These are phyloP conservation scores for Globisporangium emineosum DNA, from an alignment of 352 stramenopile species.

Conservation along the genomic window DNA sequence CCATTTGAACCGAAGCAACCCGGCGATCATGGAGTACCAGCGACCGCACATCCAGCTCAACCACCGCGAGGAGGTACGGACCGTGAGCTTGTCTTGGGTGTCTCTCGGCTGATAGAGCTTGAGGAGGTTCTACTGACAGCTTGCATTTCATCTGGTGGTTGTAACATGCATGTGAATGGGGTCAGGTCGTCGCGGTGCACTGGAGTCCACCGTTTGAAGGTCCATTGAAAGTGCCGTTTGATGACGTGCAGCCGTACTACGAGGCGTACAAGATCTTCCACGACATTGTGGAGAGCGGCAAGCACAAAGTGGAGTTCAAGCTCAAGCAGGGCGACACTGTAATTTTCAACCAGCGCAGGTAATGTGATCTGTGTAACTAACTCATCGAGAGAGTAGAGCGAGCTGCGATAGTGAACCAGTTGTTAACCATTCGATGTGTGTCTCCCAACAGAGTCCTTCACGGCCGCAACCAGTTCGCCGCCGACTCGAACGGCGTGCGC, in stretches of 20 bases:
- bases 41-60: slow-evolving; percentile 92
- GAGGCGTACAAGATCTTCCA: slow-evolving; percentile 80
- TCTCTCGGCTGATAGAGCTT: background rate
- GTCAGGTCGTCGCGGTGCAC: slow-evolving; percentile 84
- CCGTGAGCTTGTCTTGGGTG: background rate
- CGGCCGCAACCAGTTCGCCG: slow-evolving; percentile 70
- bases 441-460: slow-evolving; percentile 65
- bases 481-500: slow-evolving; percentile 64
- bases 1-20: slow-evolving; percentile 85
- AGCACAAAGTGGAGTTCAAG: slow-evolving; percentile 73
- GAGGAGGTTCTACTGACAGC: background rate
- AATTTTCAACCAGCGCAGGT: slow-evolving; percentile 84
- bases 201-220: slow-evolving; percentile 95
- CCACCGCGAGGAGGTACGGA: slow-evolving; percentile 63
- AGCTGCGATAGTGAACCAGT: background rate
- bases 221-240: slow-evolving; percentile 76
- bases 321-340: slow-evolving; percentile 78
- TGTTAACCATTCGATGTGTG: background rate
- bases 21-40: slow-evolving; percentile 91
- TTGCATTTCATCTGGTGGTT: background rate
- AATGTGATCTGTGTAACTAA: background rate
- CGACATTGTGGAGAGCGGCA: slow-evolving; percentile 71
- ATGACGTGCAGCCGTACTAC: slow-evolving; percentile 76
- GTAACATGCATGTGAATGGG: background rate
- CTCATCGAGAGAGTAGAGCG: background rate